These are phyloP conservation scores for Macrolepiota dolichaula DNA, from an alignment of 768 basidiomycete species.

Conservation along the genomic window DNA sequence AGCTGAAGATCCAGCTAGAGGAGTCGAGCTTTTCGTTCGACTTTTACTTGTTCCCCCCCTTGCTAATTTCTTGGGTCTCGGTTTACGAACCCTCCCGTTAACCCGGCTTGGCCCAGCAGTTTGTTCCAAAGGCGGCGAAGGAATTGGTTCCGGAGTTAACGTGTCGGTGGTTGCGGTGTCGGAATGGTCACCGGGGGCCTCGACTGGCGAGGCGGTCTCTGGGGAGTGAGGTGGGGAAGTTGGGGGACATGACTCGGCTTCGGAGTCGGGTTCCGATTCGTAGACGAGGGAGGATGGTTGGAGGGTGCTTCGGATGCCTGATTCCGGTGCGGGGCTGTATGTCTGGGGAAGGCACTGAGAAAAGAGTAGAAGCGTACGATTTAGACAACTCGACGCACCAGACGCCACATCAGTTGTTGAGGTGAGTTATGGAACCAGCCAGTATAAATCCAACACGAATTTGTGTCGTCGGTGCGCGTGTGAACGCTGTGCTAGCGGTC, in stretches of 20 bases:
- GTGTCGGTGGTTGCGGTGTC: background rate
- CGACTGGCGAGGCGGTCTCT: background rate
- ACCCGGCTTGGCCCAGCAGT: background rate
- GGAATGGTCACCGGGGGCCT: background rate
- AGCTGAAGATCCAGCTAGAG: background rate
- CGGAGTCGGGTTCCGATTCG: background rate
- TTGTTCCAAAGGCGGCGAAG: background rate
- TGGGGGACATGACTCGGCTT: background rate
- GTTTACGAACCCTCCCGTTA: background rate
- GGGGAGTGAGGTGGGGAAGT: background rate
- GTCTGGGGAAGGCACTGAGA: conserved; percentile 4
- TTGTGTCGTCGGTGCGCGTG: background rate
- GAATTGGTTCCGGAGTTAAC: background rate
- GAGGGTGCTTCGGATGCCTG: conserved; percentile 5
- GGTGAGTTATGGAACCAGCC: background rate
- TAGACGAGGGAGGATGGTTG: conserved; percentile 4
- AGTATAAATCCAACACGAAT: background rate
- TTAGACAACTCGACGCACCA: background rate
- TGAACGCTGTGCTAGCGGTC: background rate
- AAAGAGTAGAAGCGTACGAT: background rate
- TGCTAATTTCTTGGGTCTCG: background rate
- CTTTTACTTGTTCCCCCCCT: background rate
- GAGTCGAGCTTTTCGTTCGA: background rate
- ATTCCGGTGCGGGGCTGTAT: conserved; percentile 9
- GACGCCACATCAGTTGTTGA: conserved; percentile 1